Conservation (phyloP, 257 asterid genomes). For the Jasminum sambac region DNA sequence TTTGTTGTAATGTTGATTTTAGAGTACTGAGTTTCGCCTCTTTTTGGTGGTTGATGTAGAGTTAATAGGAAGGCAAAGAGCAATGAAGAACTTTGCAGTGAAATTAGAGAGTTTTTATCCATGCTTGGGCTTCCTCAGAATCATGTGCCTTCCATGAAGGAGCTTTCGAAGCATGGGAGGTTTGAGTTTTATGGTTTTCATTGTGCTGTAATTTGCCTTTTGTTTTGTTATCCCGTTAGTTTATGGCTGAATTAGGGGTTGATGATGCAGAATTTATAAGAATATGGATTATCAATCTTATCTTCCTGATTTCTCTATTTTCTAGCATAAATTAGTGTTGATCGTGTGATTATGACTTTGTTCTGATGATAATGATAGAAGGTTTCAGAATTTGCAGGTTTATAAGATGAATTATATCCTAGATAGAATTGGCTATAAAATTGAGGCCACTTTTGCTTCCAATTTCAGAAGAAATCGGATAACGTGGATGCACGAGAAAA, state of each 20-base stretch:
- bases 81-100: constrained; percentile 65
- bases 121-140: constrained; percentile 67
- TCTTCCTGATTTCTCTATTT: neutral
- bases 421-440: neutral
- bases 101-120: constrained; percentile 63
- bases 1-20: constrained; percentile 11
- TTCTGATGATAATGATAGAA: too few species aligned
- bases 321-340: neutral
- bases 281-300: neutral
- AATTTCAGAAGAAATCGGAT: neutral
- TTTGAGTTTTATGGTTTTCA: constrained; percentile 29
- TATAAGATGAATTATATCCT: neutral
- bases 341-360: too few species aligned
- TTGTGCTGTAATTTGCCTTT: neutral
- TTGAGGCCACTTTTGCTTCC: neutral
- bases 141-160: constrained; percentile 77
- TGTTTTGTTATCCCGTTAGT: neutral
- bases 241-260: neutral
- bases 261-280: neutral
- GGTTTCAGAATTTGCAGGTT: neutral
- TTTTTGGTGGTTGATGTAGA: constrained; percentile 35
- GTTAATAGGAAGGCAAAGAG: constrained; percentile 55
- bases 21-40: neutral
- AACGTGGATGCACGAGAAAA: neutral
- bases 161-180: constrained; percentile 82